phyloP scores from a whole-genome alignment of 768 basidiomycete species.

The Leccinum truebloodii region DNA sequence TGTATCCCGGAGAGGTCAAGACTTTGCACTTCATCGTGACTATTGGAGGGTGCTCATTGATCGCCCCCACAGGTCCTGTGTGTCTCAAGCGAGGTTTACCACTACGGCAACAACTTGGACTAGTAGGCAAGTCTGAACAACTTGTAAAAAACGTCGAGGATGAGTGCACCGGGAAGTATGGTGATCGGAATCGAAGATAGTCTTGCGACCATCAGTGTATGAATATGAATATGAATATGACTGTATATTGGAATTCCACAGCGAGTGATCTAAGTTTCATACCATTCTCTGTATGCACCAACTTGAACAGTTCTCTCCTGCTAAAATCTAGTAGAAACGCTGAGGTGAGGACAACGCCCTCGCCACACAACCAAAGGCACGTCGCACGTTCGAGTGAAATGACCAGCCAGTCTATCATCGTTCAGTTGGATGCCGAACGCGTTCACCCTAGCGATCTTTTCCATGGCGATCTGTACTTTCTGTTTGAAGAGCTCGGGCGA shows the following conservation, averaged over 20 bases:
- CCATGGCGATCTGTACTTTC: neutral
- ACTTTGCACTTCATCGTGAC: neutral
- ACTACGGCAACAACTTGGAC: slow-evolving; percentile 17
- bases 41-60: slow-evolving; percentile 1
- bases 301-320: neutral
- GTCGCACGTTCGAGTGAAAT: neutral
- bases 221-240: neutral
- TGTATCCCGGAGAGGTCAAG: slow-evolving; percentile 60
- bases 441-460: slow-evolving; percentile 37
- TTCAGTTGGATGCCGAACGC: neutral
- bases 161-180: neutral
- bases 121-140: neutral
- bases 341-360: neutral
- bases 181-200: neutral
- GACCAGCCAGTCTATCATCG: neutral
- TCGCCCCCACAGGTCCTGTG: slow-evolving; percentile 26
- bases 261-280: neutral
- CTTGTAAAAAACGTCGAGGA: neutral
- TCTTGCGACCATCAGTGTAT: neutral
- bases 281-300: neutral
- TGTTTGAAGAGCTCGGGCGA: slow-evolving; percentile 64
- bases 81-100: slow-evolving; percentile 28
- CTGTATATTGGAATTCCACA: neutral
- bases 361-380: neutral
- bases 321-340: neutral